Evolutionary conservation across 768 basidiomycete species (phyloP), one percentile per base, ranked within the genome.

Genomic region (Hydnomerulius pinastri): DNA sequence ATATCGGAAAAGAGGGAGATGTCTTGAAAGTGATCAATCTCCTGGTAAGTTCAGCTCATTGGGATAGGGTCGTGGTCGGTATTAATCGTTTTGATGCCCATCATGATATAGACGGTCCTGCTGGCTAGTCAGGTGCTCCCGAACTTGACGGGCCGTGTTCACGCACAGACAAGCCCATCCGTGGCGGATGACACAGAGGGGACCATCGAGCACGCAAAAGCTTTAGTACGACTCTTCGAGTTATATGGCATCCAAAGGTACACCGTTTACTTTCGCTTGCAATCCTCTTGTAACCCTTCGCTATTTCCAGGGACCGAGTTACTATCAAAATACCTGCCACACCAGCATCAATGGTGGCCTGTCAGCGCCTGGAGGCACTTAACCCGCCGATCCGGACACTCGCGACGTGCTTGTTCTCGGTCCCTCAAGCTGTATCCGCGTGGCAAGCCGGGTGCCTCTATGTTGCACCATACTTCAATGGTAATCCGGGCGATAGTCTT

Each of bases 291-390:
- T 24, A 18, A 46, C 32, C 20, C 23, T 24, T 45, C 6, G 6
- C 23, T 50, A 29, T 39, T 11, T 39, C 8, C 47, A 75, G 76
- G 55, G 67, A 73, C 21, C 71, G 79, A 10, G 77, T 80, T 20
- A 81, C 80, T 59, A 78, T 85, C 64, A 85, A 83, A 61, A 79
- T 85, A 35, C 82, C 81, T 15, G 68, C 76, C 12, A 82, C 80
- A 0, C 77, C 77, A 3, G 76, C 80, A 53, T 75, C 76, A 6
- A 65, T 82, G 37, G 50, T 77, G 13, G 81, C 82, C 1, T 81
- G 80, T 55, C 67, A 68, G 21, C 56, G 71, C 21, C 73, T 82
- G 23, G 66, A 73, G 30, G 69, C 68, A 17, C n/a, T 18, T 15
- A 32, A 46, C 10, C 59, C 68, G 23, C 77, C 77, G 6, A 81